phyloP scores from a whole-genome alignment of 129 eudicot genomes.

The Helianthus tuberosus region DNA sequence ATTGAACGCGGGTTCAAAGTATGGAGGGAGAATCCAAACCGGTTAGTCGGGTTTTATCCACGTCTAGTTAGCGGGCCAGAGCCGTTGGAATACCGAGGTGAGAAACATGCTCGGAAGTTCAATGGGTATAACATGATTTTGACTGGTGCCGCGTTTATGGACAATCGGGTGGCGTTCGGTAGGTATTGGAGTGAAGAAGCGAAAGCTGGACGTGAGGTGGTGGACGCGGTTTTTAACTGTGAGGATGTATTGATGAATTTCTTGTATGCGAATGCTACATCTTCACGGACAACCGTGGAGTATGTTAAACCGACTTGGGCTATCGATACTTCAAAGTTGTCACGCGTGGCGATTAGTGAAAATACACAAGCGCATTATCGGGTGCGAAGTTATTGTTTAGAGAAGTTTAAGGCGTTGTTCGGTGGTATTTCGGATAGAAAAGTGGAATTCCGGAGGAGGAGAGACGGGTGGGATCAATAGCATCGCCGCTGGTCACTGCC shows the following conservation, averaged over 20 bases:
- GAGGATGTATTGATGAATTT: slow-evolving; percentile 86
- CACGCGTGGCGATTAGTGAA: slow-evolving; percentile 72
- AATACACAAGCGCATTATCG: slow-evolving; percentile 72
- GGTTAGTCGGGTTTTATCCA: slow-evolving; percentile 85
- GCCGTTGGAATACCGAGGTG: slow-evolving; percentile 67
- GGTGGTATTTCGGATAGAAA: slow-evolving; percentile 61
- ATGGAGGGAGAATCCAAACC: slow-evolving; percentile 80
- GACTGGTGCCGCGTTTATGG: slow-evolving; percentile 88
- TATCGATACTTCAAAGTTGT: slow-evolving; percentile 69
- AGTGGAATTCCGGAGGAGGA: slow-evolving; percentile 54
- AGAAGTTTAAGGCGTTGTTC: slow-evolving; percentile 50
- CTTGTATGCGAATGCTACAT: slow-evolving; percentile 70
- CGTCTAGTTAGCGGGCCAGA: slow-evolving; percentile 51
- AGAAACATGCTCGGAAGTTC: slow-evolving; percentile 71
- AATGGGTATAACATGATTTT: slow-evolving; percentile 83
- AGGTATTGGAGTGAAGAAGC: slow-evolving; percentile 81
- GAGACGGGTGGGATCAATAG: slow-evolving; percentile 90
- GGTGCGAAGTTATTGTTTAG: slow-evolving; percentile 62
- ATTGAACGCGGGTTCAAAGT: slow-evolving; percentile 83
- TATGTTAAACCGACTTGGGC: slow-evolving; percentile 78
- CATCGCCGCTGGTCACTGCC: background rate
- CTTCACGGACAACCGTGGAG: slow-evolving; percentile 45
- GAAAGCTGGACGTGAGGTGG: slow-evolving; percentile 53
- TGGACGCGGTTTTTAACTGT: slow-evolving; percentile 72
- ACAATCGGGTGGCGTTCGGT: slow-evolving; percentile 47